Conservation (phyloP, 192 early-diverging fungal species). For the Gaertneriomyces sp. region DNA sequence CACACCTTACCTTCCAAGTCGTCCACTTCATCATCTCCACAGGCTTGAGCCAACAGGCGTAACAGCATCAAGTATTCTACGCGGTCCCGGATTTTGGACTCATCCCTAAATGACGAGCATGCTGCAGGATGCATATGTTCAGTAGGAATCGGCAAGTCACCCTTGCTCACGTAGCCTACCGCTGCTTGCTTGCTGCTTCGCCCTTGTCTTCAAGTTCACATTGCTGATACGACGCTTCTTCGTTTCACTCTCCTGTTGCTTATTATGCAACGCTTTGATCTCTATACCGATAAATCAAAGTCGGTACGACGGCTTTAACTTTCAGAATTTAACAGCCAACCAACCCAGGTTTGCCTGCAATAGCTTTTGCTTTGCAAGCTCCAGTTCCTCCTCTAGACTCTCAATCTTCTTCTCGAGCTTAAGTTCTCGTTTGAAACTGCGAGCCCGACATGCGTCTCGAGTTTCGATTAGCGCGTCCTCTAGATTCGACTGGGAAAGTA, state of each 20-base stretch:
- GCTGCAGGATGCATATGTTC: neutral
- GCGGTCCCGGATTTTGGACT: neutral
- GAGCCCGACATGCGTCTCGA: neutral
- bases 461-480: neutral
- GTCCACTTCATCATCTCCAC: slow-evolving; percentile 4
- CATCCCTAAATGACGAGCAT: neutral
- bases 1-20: neutral
- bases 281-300: neutral
- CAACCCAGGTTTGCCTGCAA: slow-evolving; percentile 10
- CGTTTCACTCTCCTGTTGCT: slow-evolving; percentile 6
- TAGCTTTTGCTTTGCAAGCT: slow-evolving; percentile 5
- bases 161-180: neutral
- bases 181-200: neutral
- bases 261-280: slow-evolving; percentile 11
- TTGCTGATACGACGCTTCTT: slow-evolving; percentile 16
- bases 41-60: neutral
- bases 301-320: neutral
- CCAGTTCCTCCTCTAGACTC: neutral
- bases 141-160: neutral
- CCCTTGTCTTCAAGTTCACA: slow-evolving; percentile 5
- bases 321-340: neutral
- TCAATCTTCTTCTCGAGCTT: slow-evolving; percentile 4
- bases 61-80: slow-evolving; percentile 16
- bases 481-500: neutral
- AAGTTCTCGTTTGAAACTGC: neutral